Percentiles rank a stretch among this genome's conserved stretches.
phyloP scores from a whole-genome alignment of 495 filamentous ascomycete genomes.

The Penicillium crystallinum region DNA sequence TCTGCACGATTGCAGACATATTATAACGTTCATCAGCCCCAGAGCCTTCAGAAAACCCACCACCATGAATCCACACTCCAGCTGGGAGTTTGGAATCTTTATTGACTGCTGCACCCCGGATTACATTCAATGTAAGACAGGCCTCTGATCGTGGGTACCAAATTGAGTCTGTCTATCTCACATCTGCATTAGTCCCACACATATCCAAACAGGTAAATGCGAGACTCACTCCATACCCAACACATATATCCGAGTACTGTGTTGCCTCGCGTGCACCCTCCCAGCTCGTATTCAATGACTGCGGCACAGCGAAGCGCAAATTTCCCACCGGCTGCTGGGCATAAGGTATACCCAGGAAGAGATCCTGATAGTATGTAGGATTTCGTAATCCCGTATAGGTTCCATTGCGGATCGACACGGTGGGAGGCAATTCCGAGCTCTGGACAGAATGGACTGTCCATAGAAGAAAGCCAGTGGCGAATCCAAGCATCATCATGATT shows the following conservation, averaged over 20 bases:
- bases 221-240: slow-evolving; percentile 35
- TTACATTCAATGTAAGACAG: slow-evolving; percentile 53
- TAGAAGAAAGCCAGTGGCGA: slow-evolving; percentile 11
- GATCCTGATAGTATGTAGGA: slow-evolving; percentile 36
- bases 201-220: background rate
- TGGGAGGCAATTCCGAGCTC: slow-evolving; percentile 9
- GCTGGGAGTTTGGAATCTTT: slow-evolving; percentile 35
- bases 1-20: slow-evolving; percentile 48
- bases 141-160: slow-evolving; percentile 46
- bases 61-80: slow-evolving; percentile 58
- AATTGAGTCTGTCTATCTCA: slow-evolving; percentile 34
- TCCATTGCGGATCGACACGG: slow-evolving; percentile 30
- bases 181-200: background rate
- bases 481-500: too few species aligned
- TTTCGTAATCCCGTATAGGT: slow-evolving; percentile 35
- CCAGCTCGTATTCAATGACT: slow-evolving; percentile 42
- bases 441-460: slow-evolving; percentile 13
- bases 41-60: slow-evolving; percentile 50
- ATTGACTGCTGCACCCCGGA: slow-evolving; percentile 38
- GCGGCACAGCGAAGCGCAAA: slow-evolving; percentile 45
- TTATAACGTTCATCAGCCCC: slow-evolving; percentile 49
- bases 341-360: slow-evolving; percentile 46
- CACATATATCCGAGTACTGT: slow-evolving; percentile 47
- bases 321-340: slow-evolving; percentile 39
- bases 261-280: slow-evolving; percentile 35